Conservation (phyloP, 139 green algal species). For the Bryopsis sp. region DNA sequence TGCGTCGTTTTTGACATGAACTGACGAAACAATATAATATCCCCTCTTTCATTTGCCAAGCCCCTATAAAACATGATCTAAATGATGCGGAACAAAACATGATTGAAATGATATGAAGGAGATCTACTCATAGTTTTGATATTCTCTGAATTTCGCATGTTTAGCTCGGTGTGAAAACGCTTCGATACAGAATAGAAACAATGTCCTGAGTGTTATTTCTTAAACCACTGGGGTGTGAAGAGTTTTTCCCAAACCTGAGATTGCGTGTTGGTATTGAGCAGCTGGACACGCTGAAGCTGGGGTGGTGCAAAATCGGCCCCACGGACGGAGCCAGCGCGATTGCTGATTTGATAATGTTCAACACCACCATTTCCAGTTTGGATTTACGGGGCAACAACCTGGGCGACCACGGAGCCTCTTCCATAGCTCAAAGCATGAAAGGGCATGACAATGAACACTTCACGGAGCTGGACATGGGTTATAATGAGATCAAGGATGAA, state of each 20-base stretch:
- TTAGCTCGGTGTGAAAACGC: too few species aligned
- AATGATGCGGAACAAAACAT: too few species aligned
- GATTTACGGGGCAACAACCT: constrained; percentile 90
- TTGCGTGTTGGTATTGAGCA: constrained; percentile 21
- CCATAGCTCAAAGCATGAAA: constrained; percentile 39
- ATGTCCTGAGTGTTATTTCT: too few species aligned
- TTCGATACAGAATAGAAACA: too few species aligned
- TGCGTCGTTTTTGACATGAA: neutral
- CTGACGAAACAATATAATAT: too few species aligned
- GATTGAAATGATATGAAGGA: too few species aligned
- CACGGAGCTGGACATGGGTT: constrained; percentile 87
- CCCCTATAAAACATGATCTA: too few species aligned
- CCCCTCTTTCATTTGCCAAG: neutral
- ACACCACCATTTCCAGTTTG: constrained; percentile 63
- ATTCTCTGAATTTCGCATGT: too few species aligned
- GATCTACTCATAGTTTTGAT: too few species aligned
- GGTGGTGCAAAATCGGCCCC: constrained; percentile 93
- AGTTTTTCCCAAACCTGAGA: too few species aligned
- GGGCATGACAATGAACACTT: constrained; percentile 71
- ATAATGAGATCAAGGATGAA: constrained; percentile 99
- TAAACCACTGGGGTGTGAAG: too few species aligned
- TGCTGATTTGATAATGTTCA: constrained; percentile 87
- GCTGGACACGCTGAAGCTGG: constrained; percentile 73
- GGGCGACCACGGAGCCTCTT: constrained; percentile 70
- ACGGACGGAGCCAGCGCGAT: constrained; percentile 64